Percentiles rank a stretch among this genome's conserved stretches.
Conservation (phyloP, 495 filamentous ascomycete species). For the Trichoderma orchidacearum region DNA sequence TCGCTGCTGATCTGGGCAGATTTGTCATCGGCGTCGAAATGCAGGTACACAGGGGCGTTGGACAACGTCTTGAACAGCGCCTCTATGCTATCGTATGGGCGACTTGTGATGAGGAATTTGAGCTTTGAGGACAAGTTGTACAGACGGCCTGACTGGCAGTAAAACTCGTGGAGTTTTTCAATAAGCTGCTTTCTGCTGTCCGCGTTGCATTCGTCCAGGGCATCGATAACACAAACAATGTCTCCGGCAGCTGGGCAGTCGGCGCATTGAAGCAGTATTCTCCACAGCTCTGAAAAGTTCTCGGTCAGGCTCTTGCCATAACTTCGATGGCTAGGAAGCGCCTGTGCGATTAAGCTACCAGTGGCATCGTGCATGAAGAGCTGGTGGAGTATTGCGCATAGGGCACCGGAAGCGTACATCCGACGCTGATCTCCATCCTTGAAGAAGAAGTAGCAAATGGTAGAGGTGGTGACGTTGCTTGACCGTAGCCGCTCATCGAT, state of each 20-base stretch:
- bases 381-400: conserved; percentile 23
- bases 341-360: conserved; percentile 11
- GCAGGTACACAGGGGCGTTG: conserved; percentile 6
- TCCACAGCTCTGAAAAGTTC: conserved; percentile 26
- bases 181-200: conserved; percentile 10
- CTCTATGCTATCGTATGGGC: conserved; percentile 19
- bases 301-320: conserved; percentile 12
- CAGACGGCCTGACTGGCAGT: background rate
- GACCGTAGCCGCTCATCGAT: conserved; percentile 14
- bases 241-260: conserved; percentile 18
- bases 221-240: conserved; percentile 29
- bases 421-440: conserved; percentile 17
- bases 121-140: conserved; percentile 5
- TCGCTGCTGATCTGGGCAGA: conserved; percentile 17
- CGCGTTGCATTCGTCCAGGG: conserved; percentile 26
- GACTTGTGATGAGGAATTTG: conserved; percentile 24
- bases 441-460: conserved; percentile 28
- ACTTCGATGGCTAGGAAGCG: conserved; percentile 7
- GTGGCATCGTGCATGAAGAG: conserved; percentile 12
- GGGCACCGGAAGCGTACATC: conserved; percentile 9
- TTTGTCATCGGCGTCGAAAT: conserved; percentile 18
- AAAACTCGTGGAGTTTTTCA: conserved; percentile 12
- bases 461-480: conserved; percentile 9
- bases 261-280: conserved; percentile 19
- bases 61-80: conserved; percentile 8